These are phyloP conservation scores for Colletotrichum viniferum DNA, from an alignment of 2,329 filamentous ascomycete genomes.

Conservation along the genomic window DNA sequence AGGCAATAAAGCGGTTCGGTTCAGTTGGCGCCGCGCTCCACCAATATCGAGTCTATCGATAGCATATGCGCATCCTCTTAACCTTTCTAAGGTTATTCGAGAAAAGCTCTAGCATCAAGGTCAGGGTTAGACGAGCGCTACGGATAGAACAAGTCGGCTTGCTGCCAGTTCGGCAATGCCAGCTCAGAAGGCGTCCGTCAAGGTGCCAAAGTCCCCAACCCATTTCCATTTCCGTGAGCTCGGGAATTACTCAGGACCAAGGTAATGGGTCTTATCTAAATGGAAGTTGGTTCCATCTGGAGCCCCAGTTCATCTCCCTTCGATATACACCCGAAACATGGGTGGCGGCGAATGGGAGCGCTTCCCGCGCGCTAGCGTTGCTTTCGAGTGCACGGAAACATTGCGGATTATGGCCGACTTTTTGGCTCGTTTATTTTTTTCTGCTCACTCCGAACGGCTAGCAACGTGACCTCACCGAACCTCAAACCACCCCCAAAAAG, in stretches of 20 bases:
- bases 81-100: background rate
- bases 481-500: background rate
- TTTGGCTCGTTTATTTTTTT: background rate
- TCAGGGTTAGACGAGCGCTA: background rate
- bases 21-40: background rate
- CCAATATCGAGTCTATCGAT: background rate
- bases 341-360: constrained; percentile 2
- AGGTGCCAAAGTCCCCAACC: background rate
- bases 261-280: constrained; percentile 6
- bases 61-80: background rate
- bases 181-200: background rate
- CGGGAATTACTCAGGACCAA: constrained; percentile 11
- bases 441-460: background rate
- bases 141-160: background rate
- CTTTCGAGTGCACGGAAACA: background rate
- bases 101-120: background rate
- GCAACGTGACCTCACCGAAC: background rate
- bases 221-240: background rate
- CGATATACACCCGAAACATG: background rate
- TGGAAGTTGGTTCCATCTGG: background rate
- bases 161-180: background rate
- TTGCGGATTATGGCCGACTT: background rate
- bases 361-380: constrained; percentile 5
- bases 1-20: background rate
- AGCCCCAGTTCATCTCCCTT: constrained; percentile 16